Conservation (phyloP, 2,329 filamentous ascomycete species). For the Cladosporium sphaerospermum region DNA sequence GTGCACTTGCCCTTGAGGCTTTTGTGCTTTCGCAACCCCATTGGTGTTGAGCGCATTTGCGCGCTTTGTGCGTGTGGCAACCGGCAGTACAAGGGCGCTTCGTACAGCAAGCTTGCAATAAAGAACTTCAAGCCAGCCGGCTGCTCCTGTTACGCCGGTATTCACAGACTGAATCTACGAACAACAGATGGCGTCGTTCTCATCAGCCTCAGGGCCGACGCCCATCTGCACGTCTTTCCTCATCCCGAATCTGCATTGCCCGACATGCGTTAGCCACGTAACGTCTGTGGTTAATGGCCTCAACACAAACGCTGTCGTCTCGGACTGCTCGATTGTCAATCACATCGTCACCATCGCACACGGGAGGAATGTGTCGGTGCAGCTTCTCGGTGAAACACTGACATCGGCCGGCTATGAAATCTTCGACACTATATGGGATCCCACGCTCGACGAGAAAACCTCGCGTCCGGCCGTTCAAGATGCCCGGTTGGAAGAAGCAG, state of each 20-base stretch:
- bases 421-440: constrained; percentile 11
- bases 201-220: neutral
- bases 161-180: neutral
- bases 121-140: neutral
- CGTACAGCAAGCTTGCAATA: neutral
- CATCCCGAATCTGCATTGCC: constrained; percentile 70
- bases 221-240: constrained; percentile 51
- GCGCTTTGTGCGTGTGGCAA: neutral
- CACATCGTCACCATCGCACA: constrained; percentile 56
- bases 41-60: neutral
- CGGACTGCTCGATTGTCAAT: constrained; percentile 65
- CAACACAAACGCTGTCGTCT: constrained; percentile 47
- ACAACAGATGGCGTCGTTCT: neutral
- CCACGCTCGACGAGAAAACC: neutral
- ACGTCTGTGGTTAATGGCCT: constrained; percentile 41
- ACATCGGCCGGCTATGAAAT: constrained; percentile 33
- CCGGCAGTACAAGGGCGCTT: too few species aligned
- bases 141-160: neutral
- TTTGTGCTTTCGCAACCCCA: too few species aligned
- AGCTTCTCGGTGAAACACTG: constrained; percentile 33
- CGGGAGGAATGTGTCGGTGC: neutral
- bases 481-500: constrained; percentile 14
- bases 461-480: neutral
- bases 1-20: too few species aligned
- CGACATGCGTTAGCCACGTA: constrained; percentile 65